Evolutionary conservation across 768 basidiomycete species (phyloP).

Genomic region (Russula virescens): DNA sequence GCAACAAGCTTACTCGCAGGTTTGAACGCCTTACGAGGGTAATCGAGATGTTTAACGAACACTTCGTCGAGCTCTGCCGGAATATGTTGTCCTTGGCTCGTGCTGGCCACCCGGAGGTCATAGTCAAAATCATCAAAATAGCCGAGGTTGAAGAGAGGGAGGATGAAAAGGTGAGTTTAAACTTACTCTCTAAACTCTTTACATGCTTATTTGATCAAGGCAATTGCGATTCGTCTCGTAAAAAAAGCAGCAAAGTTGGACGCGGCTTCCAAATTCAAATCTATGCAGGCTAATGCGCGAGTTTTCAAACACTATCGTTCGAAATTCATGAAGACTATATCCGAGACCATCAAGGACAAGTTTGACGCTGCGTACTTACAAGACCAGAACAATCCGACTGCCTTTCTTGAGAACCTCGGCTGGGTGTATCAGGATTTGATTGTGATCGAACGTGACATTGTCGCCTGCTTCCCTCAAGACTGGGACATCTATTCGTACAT

Average conservation of each 20-base stretch:
- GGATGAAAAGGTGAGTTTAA: conserved; percentile 74
- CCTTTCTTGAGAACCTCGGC: conserved; percentile 69
- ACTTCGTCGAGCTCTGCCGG: conserved; percentile 69
- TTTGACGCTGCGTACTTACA: conserved; percentile 64
- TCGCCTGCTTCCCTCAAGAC: conserved; percentile 84
- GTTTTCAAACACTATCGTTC: conserved; percentile 93
- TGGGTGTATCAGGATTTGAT: conserved; percentile 97
- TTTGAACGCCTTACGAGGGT: conserved; percentile 83
- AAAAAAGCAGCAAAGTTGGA: conserved; percentile 92
- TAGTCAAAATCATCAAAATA: conserved; percentile 90
- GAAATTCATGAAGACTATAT: conserved; percentile 77
- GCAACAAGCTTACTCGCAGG: conserved; percentile 63
- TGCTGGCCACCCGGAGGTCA: conserved; percentile 74
- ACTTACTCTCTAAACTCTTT: conserved; percentile 4
- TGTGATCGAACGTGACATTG: conserved; percentile 85
- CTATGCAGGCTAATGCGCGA: conserved; percentile 88
- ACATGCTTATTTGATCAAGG: conserved; percentile 41
- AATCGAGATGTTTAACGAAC: conserved; percentile 78
- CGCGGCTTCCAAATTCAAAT: conserved; percentile 88
- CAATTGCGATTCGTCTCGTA: conserved; percentile 88
- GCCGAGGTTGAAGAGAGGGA: conserved; percentile 88
- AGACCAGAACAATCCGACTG: conserved; percentile 56
- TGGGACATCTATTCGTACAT: conserved; percentile 85
- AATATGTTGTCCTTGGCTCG: conserved; percentile 77
- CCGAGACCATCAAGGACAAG: conserved; percentile 63